Evolutionary conservation across 129 eudicot species (phyloP), one percentile per base, ranked within the genome.

Genomic region (Flaveria sonorensis): DNA sequence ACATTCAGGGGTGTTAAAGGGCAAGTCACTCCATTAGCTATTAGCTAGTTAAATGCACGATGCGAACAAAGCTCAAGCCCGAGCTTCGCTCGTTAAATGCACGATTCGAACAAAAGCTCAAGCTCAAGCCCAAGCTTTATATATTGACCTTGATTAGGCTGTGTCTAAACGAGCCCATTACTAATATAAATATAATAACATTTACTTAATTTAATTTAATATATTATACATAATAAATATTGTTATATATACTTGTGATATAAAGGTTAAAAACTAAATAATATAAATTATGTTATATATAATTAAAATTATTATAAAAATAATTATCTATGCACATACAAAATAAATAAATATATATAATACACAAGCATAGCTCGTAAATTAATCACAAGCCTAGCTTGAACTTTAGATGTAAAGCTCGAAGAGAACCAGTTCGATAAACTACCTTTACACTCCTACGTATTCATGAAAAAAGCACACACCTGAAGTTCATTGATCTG

Each of bases 401-500:
- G 11, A 61, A 8, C 42, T 61, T 6, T 45, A 45, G 50, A 45
- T 45, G 13, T 10, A 45, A 8, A 45, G 50, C 50, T 8, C 50
- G 50, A 56, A 56, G 1, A 8, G 28, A 55, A 2, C 5, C 13
- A n/a, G 21, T 5, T 55, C 28, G 8, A 55, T 32, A 32, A 32
- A 32, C 39, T 32, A 6, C 7, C 7, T 32, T 4, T 61, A 61
- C 36, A 57, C 64, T 19, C 30, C 28, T 63, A 23, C 14, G 36
- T n/a, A 70, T 80, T 48, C 21, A 30, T 21, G 1, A 64, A 30
- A 45, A 74, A 84, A 56, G 56, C 16, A 83, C 28, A 20, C n/a
- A 93, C 98, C 92, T 88, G 91, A 68, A 94, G 87, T 81, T 93
- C 91, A 71, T 79, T 81, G 60, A 90, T 93, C 81, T 91, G 98